Evolutionary conservation across 495 filamentous ascomycete genomes (phyloP).

Genomic region (Hypoxylon fuscum): DNA sequence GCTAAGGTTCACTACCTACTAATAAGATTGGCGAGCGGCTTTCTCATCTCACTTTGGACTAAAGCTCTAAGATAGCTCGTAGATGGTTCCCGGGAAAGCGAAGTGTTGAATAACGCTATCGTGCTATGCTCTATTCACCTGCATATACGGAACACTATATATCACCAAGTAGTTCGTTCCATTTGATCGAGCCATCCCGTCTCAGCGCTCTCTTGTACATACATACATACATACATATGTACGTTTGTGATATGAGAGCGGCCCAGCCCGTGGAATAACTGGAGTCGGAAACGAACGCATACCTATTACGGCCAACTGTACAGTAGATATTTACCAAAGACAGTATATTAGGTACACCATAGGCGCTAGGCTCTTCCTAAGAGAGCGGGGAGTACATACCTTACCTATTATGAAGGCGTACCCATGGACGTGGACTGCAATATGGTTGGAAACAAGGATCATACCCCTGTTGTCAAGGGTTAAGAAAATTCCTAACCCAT

Average conservation of each 20-base stretch:
- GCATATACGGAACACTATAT: background rate
- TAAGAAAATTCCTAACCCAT: conserved; percentile 33
- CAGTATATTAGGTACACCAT: conserved; percentile 1
- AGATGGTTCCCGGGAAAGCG: conserved; percentile 12
- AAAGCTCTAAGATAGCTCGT: conserved; percentile 15
- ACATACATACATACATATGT: background rate
- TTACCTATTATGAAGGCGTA: background rate
- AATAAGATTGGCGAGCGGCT: conserved; percentile 7
- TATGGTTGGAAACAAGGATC: conserved; percentile 37
- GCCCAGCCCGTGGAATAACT: background rate
- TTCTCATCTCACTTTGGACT: conserved; percentile 21
- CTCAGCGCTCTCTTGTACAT: background rate
- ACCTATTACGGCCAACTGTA: background rate
- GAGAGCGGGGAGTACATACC: conserved; percentile 2
- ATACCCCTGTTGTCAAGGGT: conserved; percentile 27
- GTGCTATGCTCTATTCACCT: background rate
- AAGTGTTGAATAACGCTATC: conserved; percentile 6
- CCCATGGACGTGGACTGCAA: conserved; percentile 36
- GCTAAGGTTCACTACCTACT: too few species aligned
- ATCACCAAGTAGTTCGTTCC: background rate
- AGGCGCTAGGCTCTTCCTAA: conserved; percentile 14
- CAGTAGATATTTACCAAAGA: background rate
- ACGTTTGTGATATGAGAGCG: background rate
- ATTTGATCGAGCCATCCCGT: background rate
- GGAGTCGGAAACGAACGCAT: background rate